Evolutionary conservation across 2,329 filamentous ascomycete species (phyloP), one percentile per base, ranked within the genome.

Genomic region (Fragosphaeria purpurea): DNA sequence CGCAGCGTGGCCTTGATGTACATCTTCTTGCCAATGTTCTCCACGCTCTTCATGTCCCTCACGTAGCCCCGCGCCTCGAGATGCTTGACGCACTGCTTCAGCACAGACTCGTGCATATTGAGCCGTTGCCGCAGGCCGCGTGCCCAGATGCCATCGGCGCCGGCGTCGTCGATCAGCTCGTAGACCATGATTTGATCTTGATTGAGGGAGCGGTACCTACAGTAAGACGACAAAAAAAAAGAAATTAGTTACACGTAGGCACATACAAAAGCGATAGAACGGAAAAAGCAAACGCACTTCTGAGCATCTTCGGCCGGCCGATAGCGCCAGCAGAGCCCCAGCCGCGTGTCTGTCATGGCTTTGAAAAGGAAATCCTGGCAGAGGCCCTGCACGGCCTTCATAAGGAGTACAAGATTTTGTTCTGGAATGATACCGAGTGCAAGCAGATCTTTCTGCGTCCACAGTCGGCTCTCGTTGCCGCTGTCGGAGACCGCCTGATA

Each of bases 11-110:
- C 81, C 62, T 95, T 83, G 76, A 98, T 95, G 74, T 93, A 98
- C 78, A 95, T 95, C 70, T 95, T 95, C 64, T 93, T 86, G 58
- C 84, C 86, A 33, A 88, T 88, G 62, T 86, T 84, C 69, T 95
- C 89, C 67, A 95, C 89, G 66, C 85, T 93, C 70, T 91, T 93
- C 70, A 97, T 89, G 52, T 83, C 82, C 61, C 86, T 86, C 65
- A 98, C 89, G 63, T 94, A 82, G 38, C 82, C 81, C 64, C 88
- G 90, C 40, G 76, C 71, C 66, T 94, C 86, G 55, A 98, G 81
- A 55, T 83, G 81, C 70, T 94, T 95, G 59, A 97, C 76, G 33
- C 83, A 83, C 60, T 85, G 85, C 59, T 86, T 86, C 60, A 97
- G 77, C 39, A 86, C 80, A 46, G 84, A 84, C 61, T 91, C 87